Conservation (phyloP, 176 grass and related monocot genomes). For the Pontederia paniculata region DNA sequence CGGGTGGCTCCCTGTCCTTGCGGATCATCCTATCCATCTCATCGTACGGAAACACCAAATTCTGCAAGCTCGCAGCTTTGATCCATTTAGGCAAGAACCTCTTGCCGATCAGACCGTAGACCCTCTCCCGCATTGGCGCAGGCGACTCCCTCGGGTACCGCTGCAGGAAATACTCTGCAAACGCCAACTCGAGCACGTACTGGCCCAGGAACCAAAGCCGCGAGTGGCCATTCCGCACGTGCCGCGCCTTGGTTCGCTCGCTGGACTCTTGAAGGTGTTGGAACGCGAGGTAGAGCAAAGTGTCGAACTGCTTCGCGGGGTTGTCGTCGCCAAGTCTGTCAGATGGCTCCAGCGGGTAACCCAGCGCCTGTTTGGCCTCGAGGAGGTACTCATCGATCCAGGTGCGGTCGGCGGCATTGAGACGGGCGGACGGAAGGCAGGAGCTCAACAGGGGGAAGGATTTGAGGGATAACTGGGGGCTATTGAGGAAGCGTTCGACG, state of each 20-base stretch:
- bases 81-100: constrained; percentile 63
- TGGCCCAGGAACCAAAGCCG: constrained; percentile 81
- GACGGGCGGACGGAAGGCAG: constrained; percentile 66
- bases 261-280: constrained; percentile 41
- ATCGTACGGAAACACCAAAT: constrained; percentile 92
- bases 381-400: constrained; percentile 98
- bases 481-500: constrained; percentile 80
- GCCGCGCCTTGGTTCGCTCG: constrained; percentile 63
- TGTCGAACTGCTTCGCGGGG: constrained; percentile 84
- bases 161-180: constrained; percentile 90
- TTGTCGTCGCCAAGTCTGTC: constrained; percentile 67
- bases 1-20: constrained; percentile 68
- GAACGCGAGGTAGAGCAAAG: constrained; percentile 85
- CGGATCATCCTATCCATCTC: constrained; percentile 88
- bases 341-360: constrained; percentile 80
- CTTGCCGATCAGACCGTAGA: constrained; percentile 74
- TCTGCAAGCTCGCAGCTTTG: constrained; percentile 89
- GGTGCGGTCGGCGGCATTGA: constrained; percentile 59
- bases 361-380: constrained; percentile 95
- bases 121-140: constrained; percentile 86
- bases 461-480: constrained; percentile 93
- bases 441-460: constrained; percentile 82
- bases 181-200: constrained; percentile 75
- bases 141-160: constrained; percentile 86
- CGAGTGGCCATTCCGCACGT: constrained; percentile 81